Evolutionary conservation across 805 yeast genomes (phyloP).

Genomic region (Candida peoriensis): DNA sequence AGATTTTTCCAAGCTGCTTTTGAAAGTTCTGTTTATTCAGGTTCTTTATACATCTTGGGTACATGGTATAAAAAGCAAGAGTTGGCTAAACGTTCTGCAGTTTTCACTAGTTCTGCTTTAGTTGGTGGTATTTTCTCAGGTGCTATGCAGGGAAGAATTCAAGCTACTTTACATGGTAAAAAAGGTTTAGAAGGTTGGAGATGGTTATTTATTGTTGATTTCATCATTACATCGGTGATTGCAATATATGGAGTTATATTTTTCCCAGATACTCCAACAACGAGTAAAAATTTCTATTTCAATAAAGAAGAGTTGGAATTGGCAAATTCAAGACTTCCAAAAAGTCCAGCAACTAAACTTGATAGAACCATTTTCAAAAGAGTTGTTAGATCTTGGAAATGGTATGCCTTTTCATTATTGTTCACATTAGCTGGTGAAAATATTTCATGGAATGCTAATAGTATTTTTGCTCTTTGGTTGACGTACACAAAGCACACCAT

Average conservation of each 20-base stretch:
- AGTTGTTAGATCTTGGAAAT: conserved; percentile 49
- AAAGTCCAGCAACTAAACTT: background rate
- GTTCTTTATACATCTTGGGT: conserved; percentile 31
- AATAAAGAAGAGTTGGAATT: conserved; percentile 5
- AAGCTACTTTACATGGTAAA: conserved; percentile 31
- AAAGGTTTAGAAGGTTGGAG: conserved; percentile 41
- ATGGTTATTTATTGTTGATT: conserved; percentile 39
- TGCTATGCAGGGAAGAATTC: conserved; percentile 43
- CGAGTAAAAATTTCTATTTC: conserved; percentile 10
- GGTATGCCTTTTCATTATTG: conserved; percentile 46
- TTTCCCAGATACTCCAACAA: conserved; percentile 37
- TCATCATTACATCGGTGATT: conserved; percentile 29
- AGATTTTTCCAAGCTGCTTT: conserved; percentile 42
- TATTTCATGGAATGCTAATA: conserved; percentile 39
- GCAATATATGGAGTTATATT: conserved; percentile 33
- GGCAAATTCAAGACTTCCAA: conserved; percentile 7
- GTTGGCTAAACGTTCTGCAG: conserved; percentile 38
- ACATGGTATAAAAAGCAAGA: conserved; percentile 41
- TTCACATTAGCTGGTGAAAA: conserved; percentile 49
- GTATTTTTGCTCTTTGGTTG: conserved; percentile 44
- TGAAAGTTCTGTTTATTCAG: conserved; percentile 41
- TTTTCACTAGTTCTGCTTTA: conserved; percentile 39
- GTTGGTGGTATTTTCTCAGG: conserved; percentile 46
- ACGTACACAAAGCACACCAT: conserved; percentile 35
- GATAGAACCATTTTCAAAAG: conserved; percentile 27